Percentiles rank a stretch among this genome's conserved stretches.
phyloP scores from a whole-genome alignment of 1,139 yeast genomes.

The Ogataea hybrid region DNA sequence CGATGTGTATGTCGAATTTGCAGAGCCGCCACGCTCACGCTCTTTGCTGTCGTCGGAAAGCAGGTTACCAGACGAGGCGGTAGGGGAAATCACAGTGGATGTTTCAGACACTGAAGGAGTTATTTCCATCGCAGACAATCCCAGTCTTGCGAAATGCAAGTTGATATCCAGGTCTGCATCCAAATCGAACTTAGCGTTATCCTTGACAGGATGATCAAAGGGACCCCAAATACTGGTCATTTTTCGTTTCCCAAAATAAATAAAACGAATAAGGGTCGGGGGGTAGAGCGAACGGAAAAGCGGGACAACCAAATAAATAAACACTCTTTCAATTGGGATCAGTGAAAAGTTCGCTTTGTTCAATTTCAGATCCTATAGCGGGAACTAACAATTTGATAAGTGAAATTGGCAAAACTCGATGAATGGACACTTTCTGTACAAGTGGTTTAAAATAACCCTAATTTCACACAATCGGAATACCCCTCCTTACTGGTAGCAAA shows the following conservation, averaged over 20 bases:
- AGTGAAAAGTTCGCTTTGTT: no score
- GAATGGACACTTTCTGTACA: no score
- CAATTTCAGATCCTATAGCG: no score
- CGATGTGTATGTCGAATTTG: conserved; percentile 2
- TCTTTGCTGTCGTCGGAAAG: conserved; percentile 10
- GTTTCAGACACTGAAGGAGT: conserved; percentile 16
- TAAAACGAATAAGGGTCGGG: not conserved
- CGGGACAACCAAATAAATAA: conserved; percentile 7
- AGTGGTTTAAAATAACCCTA: no score
- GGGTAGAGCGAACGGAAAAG: not conserved
- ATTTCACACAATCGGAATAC: no score
- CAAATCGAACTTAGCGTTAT: conserved; percentile 6
- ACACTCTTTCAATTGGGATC: not conserved
- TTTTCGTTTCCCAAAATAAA: conserved; percentile 6
- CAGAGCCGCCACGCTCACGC: conserved; percentile 2
- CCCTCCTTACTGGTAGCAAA: no score
- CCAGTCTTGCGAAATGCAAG: conserved; percentile 9
- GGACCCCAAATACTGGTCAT: conserved; percentile 20
- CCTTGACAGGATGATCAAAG: conserved; percentile 8
- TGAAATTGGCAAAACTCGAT: no score
- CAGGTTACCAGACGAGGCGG: conserved; percentile 17
- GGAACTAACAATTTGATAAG: no score
- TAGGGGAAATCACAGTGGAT: conserved; percentile 16
- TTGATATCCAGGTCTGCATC: conserved; percentile 10
- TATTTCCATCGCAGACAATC: conserved; percentile 10